phyloP scores from a whole-genome alignment of 2,329 filamentous ascomycete species.

The Hymenoscyphus linearis region DNA sequence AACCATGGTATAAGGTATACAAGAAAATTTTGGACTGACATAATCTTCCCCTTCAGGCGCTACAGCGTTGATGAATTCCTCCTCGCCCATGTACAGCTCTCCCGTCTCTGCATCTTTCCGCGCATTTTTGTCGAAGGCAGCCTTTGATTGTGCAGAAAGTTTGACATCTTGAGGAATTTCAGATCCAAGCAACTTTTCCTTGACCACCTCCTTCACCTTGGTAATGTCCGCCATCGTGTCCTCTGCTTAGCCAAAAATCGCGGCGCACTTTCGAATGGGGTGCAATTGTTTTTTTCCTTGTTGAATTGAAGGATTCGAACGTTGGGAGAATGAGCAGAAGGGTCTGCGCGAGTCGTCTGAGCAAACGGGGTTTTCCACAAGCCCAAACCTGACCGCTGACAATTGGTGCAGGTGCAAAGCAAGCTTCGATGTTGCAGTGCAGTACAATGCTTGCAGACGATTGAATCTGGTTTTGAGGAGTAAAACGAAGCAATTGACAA shows the following conservation, averaged over 20 bases:
- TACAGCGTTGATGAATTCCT: constrained; percentile 89
- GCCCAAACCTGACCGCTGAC: background rate
- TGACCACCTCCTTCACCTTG: constrained; percentile 55
- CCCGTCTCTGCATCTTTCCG: constrained; percentile 68
- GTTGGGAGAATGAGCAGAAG: background rate
- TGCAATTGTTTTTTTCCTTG: background rate
- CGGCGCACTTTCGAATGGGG: background rate
- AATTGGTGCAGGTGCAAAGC: background rate
- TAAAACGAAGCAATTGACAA: too few relatives aligned
- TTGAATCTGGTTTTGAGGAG: too few relatives aligned
- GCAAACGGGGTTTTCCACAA: constrained; percentile 1
- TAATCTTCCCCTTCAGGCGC: constrained; percentile 85
- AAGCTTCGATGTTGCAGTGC: too few relatives aligned
- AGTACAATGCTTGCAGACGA: too few relatives aligned
- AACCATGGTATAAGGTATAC: constrained; percentile 4
- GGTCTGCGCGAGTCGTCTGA: constrained; percentile 5
- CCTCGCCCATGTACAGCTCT: constrained; percentile 72
- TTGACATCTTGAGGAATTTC: constrained; percentile 44
- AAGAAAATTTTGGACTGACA: constrained; percentile 52
- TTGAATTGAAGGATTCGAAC: background rate
- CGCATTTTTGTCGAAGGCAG: constrained; percentile 72
- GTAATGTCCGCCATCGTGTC: constrained; percentile 27
- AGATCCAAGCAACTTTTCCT: constrained; percentile 70
- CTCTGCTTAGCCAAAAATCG: background rate
- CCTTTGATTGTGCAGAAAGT: constrained; percentile 69